Conservation (phyloP, 768 basidiomycete species). For the Suillus weaverae region DNA sequence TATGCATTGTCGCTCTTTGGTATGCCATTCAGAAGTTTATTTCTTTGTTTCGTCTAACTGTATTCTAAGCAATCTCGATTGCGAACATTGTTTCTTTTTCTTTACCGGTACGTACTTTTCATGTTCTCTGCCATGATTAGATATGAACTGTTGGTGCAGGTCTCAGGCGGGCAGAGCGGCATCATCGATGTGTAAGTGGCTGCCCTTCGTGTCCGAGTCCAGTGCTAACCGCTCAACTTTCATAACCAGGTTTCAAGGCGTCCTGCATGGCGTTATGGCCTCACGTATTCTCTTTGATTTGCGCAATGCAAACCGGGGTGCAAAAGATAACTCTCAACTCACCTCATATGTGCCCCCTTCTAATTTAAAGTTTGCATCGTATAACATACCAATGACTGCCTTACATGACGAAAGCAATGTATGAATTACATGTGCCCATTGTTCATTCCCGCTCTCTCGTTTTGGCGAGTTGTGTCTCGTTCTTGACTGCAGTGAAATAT, state of each 20-base stretch:
- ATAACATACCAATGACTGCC: neutral
- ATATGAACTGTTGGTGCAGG: neutral
- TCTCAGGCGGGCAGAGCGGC: conserved; percentile 10
- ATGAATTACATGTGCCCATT: neutral
- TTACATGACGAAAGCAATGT: neutral
- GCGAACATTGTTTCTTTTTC: conserved; percentile 13
- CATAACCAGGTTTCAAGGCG: conserved; percentile 11
- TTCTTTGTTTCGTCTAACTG: neutral
- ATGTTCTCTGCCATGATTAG: neutral
- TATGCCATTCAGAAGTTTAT: neutral
- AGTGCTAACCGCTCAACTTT: neutral
- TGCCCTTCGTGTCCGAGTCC: neutral
- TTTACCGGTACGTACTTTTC: conserved; percentile 8
- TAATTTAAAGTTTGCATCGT: conserved; percentile 7
- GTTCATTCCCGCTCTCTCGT: neutral
- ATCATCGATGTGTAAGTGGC: conserved; percentile 11
- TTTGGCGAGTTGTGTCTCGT: neutral
- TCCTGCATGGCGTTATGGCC: conserved; percentile 15
- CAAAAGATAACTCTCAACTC: neutral
- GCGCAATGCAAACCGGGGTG: neutral
- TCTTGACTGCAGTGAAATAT: neutral
- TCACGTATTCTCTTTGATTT: conserved; percentile 16
- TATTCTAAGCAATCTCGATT: conserved; percentile 5
- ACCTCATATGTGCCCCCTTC: neutral
- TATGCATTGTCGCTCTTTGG: conserved; percentile 13